Conservation (phyloP, 176 grass and related monocot genomes). For the Elaeis guineensis region DNA sequence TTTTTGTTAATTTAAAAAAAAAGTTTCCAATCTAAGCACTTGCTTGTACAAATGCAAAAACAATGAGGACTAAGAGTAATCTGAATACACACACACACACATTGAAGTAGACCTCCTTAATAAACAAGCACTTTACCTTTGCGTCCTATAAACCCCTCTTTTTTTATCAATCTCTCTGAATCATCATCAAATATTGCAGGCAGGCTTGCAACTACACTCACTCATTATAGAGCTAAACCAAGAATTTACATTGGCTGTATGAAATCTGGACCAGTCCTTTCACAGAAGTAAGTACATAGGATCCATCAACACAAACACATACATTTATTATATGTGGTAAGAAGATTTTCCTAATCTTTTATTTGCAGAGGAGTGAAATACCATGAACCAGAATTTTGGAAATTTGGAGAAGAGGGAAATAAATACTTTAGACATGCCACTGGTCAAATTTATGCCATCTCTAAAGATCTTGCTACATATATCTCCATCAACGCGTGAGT, state of each 20-base stretch:
- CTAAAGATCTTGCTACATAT: slow-evolving; percentile 82
- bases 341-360: neutral
- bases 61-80: too few relatives aligned
- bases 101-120: too few relatives aligned
- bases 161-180: too few relatives aligned
- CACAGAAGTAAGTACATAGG: slow-evolving; percentile 50
- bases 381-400: slow-evolving; percentile 95
- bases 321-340: too few relatives aligned
- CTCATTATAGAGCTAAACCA: slow-evolving; percentile 43
- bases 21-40: too few relatives aligned
- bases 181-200: slow-evolving; percentile 26
- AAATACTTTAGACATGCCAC: slow-evolving; percentile 95
- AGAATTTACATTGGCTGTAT: slow-evolving; percentile 93
- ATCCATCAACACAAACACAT: too few relatives aligned
- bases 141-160: too few relatives aligned
- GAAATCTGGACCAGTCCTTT: slow-evolving; percentile 85
- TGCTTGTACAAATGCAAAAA: too few relatives aligned
- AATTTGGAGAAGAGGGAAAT: slow-evolving; percentile 91
- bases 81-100: too few relatives aligned
- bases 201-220: slow-evolving; percentile 51
- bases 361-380: slow-evolving; percentile 68
- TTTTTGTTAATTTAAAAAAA: too few relatives aligned
- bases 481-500: slow-evolving; percentile 73
- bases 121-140: too few relatives aligned
- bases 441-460: slow-evolving; percentile 90